Conservation (phyloP, 805 yeast genomes). For the Starmerella potacharoeniae region DNA sequence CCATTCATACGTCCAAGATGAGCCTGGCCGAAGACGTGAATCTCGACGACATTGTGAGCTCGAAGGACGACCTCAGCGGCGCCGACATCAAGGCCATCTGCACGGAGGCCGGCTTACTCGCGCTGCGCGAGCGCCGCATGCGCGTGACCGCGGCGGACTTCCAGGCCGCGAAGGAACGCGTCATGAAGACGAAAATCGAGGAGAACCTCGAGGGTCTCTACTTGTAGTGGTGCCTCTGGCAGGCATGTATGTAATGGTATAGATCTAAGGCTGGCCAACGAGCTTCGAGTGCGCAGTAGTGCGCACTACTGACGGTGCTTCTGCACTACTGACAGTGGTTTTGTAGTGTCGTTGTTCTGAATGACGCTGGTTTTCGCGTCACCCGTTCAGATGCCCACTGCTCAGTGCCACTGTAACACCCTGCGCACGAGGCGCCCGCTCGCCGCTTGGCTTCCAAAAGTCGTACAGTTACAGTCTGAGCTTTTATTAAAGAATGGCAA, state of each 20-base stretch:
- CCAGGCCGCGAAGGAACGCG: constrained; percentile 86
- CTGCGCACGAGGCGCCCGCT: too few species aligned
- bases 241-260: neutral
- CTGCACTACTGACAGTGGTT: too few species aligned
- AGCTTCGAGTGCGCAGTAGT: too few species aligned
- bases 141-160: constrained; percentile 92
- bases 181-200: constrained; percentile 90
- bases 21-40: constrained; percentile 55
- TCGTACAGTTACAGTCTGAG: too few species aligned
- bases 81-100: constrained; percentile 97
- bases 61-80: constrained; percentile 91
- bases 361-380: too few species aligned
- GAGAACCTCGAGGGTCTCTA: constrained; percentile 92
- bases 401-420: too few species aligned
- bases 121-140: constrained; percentile 94
- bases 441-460: too few species aligned
- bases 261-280: neutral
- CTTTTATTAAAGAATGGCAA: too few species aligned
- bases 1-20: constrained; percentile 72
- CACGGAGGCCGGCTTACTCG: constrained; percentile 93
- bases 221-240: constrained; percentile 33
- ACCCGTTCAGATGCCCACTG: too few species aligned
- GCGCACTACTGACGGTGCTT: too few species aligned
- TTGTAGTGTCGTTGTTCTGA: too few species aligned
- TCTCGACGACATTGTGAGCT: constrained; percentile 73